Conservation (phyloP, 2,329 filamentous ascomycete species). For the Phialophora tarda region DNA sequence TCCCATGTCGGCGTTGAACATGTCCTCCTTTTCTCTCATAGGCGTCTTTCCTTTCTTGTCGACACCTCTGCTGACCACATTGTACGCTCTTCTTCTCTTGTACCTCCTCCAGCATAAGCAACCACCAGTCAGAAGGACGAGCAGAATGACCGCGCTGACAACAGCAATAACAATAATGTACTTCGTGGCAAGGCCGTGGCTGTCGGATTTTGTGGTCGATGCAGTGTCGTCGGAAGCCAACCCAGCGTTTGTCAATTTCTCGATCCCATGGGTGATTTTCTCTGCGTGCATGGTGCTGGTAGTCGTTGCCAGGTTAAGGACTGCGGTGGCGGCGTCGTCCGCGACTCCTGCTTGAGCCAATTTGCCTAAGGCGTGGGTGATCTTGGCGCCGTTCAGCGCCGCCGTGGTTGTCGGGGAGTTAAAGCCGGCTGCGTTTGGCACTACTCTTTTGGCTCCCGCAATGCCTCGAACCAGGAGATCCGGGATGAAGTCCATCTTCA, state of each 20-base stretch:
- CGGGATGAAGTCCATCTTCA: conserved; percentile 26
- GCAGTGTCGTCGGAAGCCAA: conserved; percentile 18
- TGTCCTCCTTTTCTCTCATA: conserved; percentile 29
- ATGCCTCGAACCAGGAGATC: conserved; percentile 20
- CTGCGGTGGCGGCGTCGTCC: conserved; percentile 14
- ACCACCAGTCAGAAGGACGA: conserved; percentile 20
- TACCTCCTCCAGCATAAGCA: conserved; percentile 32
- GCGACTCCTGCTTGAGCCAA: conserved; percentile 32
- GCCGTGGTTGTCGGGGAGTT: conserved; percentile 16
- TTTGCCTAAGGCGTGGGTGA: conserved; percentile 28
- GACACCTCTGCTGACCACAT: conserved; percentile 28
- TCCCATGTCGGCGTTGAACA: conserved; percentile 32
- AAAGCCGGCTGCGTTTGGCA: conserved; percentile 12
- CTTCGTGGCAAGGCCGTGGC: conserved; percentile 26
- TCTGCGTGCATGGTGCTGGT: conserved; percentile 21
- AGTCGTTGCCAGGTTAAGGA: conserved; percentile 16
- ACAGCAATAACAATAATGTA: conserved; percentile 33
- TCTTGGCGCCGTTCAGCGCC: conserved; percentile 18
- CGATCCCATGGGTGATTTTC: conserved; percentile 29
- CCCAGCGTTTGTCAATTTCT: conserved; percentile 28
- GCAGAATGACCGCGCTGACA: conserved; percentile 24
- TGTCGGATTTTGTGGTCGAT: conserved; percentile 7
- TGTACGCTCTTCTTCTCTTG: conserved; percentile 30
- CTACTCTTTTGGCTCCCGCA: conserved; percentile 13
- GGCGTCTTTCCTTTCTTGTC: conserved; percentile 26